A percentile compares a stretch with the other conserved stretches of the same genome.
Evolutionary conservation across 2,329 filamentous ascomycete genomes (phyloP).

Genomic region (Phialophora verrucosa): DNA sequence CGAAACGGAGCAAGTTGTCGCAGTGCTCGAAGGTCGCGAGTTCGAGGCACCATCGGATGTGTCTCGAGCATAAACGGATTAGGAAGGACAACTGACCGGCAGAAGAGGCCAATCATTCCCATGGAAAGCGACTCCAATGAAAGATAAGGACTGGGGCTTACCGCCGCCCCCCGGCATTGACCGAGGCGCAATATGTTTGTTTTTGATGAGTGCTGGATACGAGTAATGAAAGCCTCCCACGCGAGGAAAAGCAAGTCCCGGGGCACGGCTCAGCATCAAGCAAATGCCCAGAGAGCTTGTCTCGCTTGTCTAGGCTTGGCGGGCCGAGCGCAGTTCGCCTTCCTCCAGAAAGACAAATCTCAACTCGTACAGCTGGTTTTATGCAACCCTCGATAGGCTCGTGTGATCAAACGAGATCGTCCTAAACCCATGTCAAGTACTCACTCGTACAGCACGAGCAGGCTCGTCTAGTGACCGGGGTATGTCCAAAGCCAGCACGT

Average conservation of each 20-base stretch:
- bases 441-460: not conserved
- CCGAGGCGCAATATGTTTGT: not conserved
- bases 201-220: too few species aligned
- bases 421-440: not conserved
- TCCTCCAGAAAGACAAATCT: not conserved
- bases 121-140: not conserved
- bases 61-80: not conserved
- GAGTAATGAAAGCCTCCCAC: too few species aligned
- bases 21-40: not conserved
- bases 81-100: not conserved
- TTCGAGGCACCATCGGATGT: not conserved
- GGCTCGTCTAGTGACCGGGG: slow-evolving; percentile 4
- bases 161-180: not conserved
- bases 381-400: not conserved
- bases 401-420: not conserved
- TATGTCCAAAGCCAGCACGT: slow-evolving; percentile 18
- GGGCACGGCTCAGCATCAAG: not conserved
- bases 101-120: not conserved
- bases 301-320: slow-evolving; percentile 13
- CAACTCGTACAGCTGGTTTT: not conserved
- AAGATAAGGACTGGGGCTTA: not conserved
- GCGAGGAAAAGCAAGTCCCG: not conserved
- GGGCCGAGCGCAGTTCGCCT: not conserved
- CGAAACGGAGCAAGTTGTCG: not conserved
- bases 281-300: slow-evolving; percentile 22